Conservation (phyloP, 345 rosid species). For the Ceriops tagal region DNA sequence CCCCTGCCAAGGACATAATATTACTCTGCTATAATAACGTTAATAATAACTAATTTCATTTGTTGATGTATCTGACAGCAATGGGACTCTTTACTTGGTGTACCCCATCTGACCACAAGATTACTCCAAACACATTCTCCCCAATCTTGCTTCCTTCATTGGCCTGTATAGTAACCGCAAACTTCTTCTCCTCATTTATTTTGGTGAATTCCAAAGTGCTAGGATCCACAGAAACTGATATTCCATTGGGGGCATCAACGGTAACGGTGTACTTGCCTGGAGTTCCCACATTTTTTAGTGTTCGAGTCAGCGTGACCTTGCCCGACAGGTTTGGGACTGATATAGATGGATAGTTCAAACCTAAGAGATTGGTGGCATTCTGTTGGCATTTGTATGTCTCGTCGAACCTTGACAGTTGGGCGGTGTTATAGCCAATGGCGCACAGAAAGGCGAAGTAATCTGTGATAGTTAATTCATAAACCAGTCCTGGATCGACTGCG, state of each 20-base stretch:
- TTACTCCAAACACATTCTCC: conserved; percentile 13
- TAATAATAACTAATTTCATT: too few relatives aligned
- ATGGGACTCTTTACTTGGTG: conserved; percentile 21
- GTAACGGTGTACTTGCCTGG: conserved; percentile 12
- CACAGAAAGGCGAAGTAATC: conserved; percentile 11
- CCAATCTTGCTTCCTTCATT: neutral
- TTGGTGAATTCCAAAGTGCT: conserved; percentile 8
- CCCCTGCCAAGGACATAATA: too few relatives aligned
- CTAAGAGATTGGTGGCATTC: neutral
- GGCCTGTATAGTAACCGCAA: conserved; percentile 1
- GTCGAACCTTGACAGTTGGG: neutral
- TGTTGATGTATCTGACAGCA: neutral
- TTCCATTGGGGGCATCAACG: conserved; percentile 7
- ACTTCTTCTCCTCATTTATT: conserved; percentile 14
- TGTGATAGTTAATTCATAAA: conserved; percentile 1
- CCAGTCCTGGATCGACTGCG: conserved; percentile 12
- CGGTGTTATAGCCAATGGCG: neutral
- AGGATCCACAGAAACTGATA: conserved; percentile 12
- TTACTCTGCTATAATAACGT: too few relatives aligned
- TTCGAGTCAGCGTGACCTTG: conserved; percentile 14
- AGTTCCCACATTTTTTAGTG: conserved; percentile 21
- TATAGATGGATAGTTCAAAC: conserved; percentile 22
- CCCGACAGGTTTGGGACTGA: conserved; percentile 12
- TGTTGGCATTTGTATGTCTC: neutral
- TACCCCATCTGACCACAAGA: conserved; percentile 22